Base-by-base conservation (phyloP, 352 stramenopile genomes). In the Pythium aristosporum region DNA sequence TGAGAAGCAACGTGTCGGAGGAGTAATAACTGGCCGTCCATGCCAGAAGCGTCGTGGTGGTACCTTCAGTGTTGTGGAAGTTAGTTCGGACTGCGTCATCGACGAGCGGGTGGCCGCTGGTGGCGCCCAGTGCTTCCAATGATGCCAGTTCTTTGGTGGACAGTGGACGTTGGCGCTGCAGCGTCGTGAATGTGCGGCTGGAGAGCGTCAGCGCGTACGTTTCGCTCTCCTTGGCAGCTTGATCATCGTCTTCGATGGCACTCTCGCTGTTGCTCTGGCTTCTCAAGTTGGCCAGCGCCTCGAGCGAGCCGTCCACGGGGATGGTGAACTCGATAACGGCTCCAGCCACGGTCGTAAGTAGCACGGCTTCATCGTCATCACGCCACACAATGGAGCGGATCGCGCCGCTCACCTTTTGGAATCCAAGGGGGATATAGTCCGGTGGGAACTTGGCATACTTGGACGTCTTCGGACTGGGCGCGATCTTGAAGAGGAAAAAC, bases 401-500 rank as follows among this genome's bases (percentile, higher is more conserved):
- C 5, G 57, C 49, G 21, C 63, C 70, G 15, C 64, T 39, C 18
- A 82, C 61, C 30, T 68, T 68, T 47, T 91, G 79, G 60, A 96
- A 97, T 5, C 91, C 88, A 5, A 92, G 60, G 1, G 91, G 87
- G 8, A 81, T 60, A 62, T 94, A 94, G 32, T 89, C 82, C 1
- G 71, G 69, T 42, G 74, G 65, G 32, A 81, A 86, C 66, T 74
- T 83, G 2, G 73, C 71, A 61, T 80, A 80, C 61, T 85, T 77
- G 28, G 74, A 79, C 13, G 64, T 80, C 48, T 82, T 89, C 25
- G 64, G 54, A 49, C 58, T 87, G n/a, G 71, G 68, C 1, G 82
- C 68, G 11, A 87, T 55, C 28, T 74, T 75, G 59, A 98, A 96
- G 30, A 98, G 77, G 59, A 98, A 97, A 42, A 97, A 67, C 21